Conservation (phyloP, 2,329 filamentous ascomycete genomes). For the Zalaria obscura region DNA sequence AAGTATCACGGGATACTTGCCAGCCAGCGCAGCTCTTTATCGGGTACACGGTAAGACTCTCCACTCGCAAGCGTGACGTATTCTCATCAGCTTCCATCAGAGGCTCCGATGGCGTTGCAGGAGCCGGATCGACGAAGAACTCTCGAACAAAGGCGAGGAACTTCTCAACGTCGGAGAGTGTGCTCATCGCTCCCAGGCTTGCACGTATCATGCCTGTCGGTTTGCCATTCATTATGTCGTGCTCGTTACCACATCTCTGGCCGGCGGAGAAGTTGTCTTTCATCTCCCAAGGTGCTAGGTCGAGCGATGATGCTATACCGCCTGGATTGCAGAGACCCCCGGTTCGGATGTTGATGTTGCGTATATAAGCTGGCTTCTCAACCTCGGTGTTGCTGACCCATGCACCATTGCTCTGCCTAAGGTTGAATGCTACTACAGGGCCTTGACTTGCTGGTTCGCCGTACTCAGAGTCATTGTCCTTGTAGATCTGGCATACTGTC, state of each 20-base stretch:
- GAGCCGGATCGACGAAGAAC: conserved; percentile 15
- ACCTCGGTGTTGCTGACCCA: conserved; percentile 78
- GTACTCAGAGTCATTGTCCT: conserved; percentile 23
- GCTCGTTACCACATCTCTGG: conserved; percentile 69
- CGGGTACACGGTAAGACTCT: conserved; percentile 55
- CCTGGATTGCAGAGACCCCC: conserved; percentile 89
- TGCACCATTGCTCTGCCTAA: conserved; percentile 51
- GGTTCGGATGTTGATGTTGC: conserved; percentile 70
- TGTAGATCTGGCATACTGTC: conserved; percentile 55
- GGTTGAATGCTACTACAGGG: conserved; percentile 72
- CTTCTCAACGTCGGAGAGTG: conserved; percentile 52
- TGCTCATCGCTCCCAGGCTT: conserved; percentile 87
- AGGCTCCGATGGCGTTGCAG: conserved; percentile 4
- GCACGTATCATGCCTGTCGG: conserved; percentile 77
- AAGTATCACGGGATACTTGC: conserved; percentile 43
- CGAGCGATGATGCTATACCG: conserved; percentile 60
- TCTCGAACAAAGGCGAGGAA: conserved; percentile 39
- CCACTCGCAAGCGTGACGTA: conserved; percentile 22
- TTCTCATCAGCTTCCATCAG: background rate
- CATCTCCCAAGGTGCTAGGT: conserved; percentile 67
- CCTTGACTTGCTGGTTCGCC: conserved; percentile 40
- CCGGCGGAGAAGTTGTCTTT: conserved; percentile 72
- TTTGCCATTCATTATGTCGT: conserved; percentile 69
- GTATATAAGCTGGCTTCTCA: conserved; percentile 70
- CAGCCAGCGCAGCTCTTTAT: conserved; percentile 90